Evolutionary conservation across 2,329 filamentous ascomycete genomes (phyloP), one percentile per base, ranked within the genome.

Genomic region (Tothia fuscella): DNA sequence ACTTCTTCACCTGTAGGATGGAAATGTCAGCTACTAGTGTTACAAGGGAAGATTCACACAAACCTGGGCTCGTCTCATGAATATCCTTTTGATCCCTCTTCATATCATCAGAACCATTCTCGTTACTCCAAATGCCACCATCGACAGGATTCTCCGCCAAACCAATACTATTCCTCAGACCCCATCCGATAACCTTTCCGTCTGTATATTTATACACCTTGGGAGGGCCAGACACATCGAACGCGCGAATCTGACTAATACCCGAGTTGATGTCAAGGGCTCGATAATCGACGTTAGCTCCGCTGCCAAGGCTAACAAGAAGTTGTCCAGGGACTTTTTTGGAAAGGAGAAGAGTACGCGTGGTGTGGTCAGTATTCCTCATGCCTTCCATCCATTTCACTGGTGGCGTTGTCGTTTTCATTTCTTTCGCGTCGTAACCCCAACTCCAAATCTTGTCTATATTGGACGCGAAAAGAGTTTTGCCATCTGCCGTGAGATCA

Each of bases 1-100:
- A 87, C 59, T 58, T 86, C 78, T 53, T 86, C 82, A 13, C 70
- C n/a, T n/a, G n/a, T n/a, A n/a, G n/a, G n/a, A n/a, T n/a, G n/a
- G n/a, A n/a, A n/a, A n/a, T n/a, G n/a, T n/a, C n/a, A n/a, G n/a
- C n/a, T n/a, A n/a, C n/a, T n/a, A n/a, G n/a, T n/a, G n/a, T n/a
- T n/a, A n/a, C n/a, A n/a, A n/a, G n/a, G n/a, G n/a, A n/a, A n/a
- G n/a, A n/a, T n/a, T n/a, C n/a, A n/a, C n/a, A n/a, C n/a, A n/a
- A n/a, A n/a, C n/a, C 81, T 0, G 81, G 81, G 51, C 85, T 85
- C 50, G 81, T 67, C 46, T 73, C 57, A 49, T 81, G 76, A 36
- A 83, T 70, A 46, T 81, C 76, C 13, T 65, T 49, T 7, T 70
- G 71, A 38, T 68, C 58, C 24, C 80, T 68, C 10, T 60, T 58